Conservation (phyloP, 2,329 filamentous ascomycete genomes). For the Truncatella angustata region DNA sequence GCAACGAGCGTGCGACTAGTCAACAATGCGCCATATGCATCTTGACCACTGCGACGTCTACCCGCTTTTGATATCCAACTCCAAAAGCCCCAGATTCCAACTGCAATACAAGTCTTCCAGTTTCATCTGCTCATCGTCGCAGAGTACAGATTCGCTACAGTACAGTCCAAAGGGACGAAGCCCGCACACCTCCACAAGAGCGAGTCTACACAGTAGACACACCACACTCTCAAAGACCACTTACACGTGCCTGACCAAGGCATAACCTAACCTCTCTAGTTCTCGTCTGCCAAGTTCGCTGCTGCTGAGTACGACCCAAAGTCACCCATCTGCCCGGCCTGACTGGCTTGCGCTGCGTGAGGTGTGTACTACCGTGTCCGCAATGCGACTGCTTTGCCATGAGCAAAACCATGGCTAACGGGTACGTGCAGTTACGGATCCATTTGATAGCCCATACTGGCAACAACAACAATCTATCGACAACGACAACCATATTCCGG, state of each 20-base stretch:
- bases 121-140: no score
- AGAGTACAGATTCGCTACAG: not conserved
- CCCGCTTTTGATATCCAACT: no score
- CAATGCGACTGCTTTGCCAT: not conserved
- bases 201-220: not conserved
- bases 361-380: constrained; percentile 17
- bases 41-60: no score
- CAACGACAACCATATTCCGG: constrained; percentile 54
- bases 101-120: no score
- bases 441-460: constrained; percentile 32
- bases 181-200: not conserved
- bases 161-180: not conserved
- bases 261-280: constrained; percentile 18
- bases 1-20: no score
- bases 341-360: constrained; percentile 37
- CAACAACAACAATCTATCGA: constrained; percentile 43
- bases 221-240: constrained; percentile 2
- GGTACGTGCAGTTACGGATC: constrained; percentile 42
- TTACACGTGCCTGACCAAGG: constrained; percentile 12
- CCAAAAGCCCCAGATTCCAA: no score
- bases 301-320: constrained; percentile 29
- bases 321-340: constrained; percentile 29
- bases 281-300: constrained; percentile 30
- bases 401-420: constrained; percentile 15
- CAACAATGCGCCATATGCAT: no score